Evolutionary conservation across 176 grass and related monocot genomes (phyloP).

Genomic region (Triticum dicoccoides): DNA sequence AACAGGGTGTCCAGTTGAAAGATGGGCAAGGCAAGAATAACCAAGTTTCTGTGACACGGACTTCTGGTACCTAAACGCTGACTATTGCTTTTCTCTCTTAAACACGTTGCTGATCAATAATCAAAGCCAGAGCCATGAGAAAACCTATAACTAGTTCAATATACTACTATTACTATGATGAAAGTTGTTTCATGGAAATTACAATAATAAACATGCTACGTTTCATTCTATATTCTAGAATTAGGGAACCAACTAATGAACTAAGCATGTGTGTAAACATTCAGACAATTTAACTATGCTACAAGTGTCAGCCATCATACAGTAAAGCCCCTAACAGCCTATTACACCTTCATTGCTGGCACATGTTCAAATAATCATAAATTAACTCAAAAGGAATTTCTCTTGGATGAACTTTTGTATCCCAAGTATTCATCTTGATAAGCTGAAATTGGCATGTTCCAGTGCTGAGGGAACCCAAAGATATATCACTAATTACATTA

Average conservation of each 20-base stretch:
- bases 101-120: neutral
- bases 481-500: neutral
- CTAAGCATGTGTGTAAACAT: neutral
- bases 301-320: neutral
- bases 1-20: neutral
- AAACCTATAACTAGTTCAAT: neutral
- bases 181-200: conserved; percentile 9
- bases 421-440: neutral
- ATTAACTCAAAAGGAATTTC: conserved; percentile 5
- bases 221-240: neutral
- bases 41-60: neutral
- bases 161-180: neutral
- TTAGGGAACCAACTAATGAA: neutral
- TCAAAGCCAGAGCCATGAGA: conserved; percentile 12
- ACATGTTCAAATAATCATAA: conserved; percentile 10
- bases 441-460: neutral
- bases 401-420: conserved; percentile 10
- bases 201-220: neutral
- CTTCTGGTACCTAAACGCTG: neutral
- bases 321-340: neutral
- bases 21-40: neutral
- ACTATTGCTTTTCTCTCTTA: neutral
- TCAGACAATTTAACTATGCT: neutral
- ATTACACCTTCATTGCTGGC: conserved; percentile 3
- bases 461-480: conserved; percentile 4